phyloP scores from a whole-genome alignment of 164 flowering plant species.

The Piper betle region DNA sequence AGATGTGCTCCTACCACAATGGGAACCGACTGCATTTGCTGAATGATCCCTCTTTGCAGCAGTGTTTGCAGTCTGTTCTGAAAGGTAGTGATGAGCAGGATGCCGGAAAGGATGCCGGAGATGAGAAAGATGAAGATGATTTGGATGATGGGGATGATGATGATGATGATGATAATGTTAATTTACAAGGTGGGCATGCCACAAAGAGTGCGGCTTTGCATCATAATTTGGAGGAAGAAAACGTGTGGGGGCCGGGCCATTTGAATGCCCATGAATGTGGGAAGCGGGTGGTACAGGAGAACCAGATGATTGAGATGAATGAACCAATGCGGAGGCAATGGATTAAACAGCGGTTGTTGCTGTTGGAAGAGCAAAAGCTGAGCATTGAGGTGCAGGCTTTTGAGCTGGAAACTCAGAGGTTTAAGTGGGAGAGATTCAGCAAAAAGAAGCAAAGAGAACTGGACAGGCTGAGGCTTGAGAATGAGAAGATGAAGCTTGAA shows the following conservation, averaged over 20 bases:
- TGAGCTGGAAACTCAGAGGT: constrained; percentile 62
- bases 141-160: constrained; percentile 10
- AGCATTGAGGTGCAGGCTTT: constrained; percentile 32
- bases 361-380: constrained; percentile 51
- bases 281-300: constrained; percentile 3
- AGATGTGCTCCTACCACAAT: constrained; percentile 87
- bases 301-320: constrained; percentile 7
- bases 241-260: constrained; percentile 3
- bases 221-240: constrained; percentile 14
- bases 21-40: constrained; percentile 34
- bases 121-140: constrained; percentile 21
- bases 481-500: constrained; percentile 36
- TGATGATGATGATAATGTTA: constrained; percentile 8
- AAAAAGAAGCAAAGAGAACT: constrained; percentile 69
- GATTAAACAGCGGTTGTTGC: constrained; percentile 33
- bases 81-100: constrained; percentile 8
- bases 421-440: constrained; percentile 70
- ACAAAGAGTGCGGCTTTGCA: constrained; percentile 18
- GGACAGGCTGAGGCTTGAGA: constrained; percentile 43
- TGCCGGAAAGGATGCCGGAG: constrained; percentile 14
- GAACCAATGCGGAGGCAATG: constrained; percentile 54
- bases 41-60: constrained; percentile 19
- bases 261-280: constrained; percentile 3
- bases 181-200: constrained; percentile 1
- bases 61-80: constrained; percentile 27